phyloP scores from a whole-genome alignment of 192 early-diverging fungal genomes.

The Coemansia sp. region DNA sequence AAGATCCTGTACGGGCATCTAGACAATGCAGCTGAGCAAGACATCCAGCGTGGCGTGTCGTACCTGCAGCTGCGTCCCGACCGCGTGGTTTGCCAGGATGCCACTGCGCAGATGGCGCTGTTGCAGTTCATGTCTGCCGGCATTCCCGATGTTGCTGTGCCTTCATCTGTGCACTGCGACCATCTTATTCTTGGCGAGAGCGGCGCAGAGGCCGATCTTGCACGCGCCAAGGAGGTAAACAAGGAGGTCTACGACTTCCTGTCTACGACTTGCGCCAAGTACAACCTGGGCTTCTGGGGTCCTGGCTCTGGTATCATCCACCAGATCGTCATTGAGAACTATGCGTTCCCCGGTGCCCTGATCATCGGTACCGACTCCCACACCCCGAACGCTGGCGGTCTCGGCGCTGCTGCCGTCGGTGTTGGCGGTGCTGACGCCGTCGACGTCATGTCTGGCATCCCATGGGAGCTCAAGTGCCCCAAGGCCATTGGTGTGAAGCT shows the following conservation, averaged over 20 bases:
- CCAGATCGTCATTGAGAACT: conserved; percentile 98
- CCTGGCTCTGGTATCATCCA: conserved; percentile 94
- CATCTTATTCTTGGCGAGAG: conserved; percentile 92
- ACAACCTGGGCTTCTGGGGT: conserved; percentile 93
- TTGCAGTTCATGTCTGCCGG: conserved; percentile 97
- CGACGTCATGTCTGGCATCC: conserved; percentile 97
- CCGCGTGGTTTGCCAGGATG: conserved; percentile 98
- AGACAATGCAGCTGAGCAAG: conserved; percentile 93
- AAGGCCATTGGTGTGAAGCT: conserved; percentile 92
- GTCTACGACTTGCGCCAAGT: conserved; percentile 81
- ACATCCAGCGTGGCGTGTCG: conserved; percentile 86
- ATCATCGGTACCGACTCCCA: conserved; percentile 99
- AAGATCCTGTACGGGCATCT: conserved; percentile 99
- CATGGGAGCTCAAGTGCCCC: conserved; percentile 99
- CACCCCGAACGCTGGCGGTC: conserved; percentile 97
- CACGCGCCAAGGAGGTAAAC: conserved; percentile 82
- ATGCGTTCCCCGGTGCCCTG: conserved; percentile 92
- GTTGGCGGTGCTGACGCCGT: conserved; percentile 99
- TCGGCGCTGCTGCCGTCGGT: conserved; percentile 95
- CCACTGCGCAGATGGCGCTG: conserved; percentile 97
- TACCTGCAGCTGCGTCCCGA: conserved; percentile 97
- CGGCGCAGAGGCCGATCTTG: conserved; percentile 81
- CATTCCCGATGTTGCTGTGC: conserved; percentile 83
- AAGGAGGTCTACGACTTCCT: conserved; percentile 94
- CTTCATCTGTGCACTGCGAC: conserved; percentile 95